Percentiles rank a stretch among this genome's conserved stretches.
Conservation (phyloP, 2,329 filamentous ascomycete genomes). For the Blastomyces parvus region DNA sequence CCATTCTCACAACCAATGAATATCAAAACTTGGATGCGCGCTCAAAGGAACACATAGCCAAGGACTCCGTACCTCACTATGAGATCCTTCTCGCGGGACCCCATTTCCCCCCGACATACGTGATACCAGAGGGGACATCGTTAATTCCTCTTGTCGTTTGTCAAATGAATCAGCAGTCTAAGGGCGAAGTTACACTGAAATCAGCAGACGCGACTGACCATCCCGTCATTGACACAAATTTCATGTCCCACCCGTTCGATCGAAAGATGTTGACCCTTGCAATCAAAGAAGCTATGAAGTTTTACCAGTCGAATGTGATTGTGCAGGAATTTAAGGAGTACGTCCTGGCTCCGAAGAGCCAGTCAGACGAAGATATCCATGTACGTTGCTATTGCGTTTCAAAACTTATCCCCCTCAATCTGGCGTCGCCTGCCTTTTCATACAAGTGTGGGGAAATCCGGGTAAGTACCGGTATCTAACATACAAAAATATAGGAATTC, state of each 20-base stretch:
- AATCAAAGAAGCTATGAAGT: slow-evolving; percentile 6
- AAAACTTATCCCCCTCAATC: neutral
- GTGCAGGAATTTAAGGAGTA: neutral
- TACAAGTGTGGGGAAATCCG: neutral
- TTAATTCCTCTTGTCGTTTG: neutral
- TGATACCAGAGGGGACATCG: neutral
- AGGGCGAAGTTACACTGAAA: slow-evolving; percentile 10
- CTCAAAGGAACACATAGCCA: slow-evolving; percentile 34
- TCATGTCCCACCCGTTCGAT: slow-evolving; percentile 15
- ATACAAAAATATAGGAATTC: neutral
- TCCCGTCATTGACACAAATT: slow-evolving; percentile 10
- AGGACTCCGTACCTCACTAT: slow-evolving; percentile 43
- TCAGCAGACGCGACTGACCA: slow-evolving; percentile 10
- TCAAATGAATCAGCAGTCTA: slow-evolving; percentile 13
- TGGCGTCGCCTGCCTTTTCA: neutral
- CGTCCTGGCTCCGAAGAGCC: neutral
- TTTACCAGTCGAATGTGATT: slow-evolving; percentile 1
- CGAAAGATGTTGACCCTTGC: slow-evolving; percentile 5
- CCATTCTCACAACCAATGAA: slow-evolving; percentile 20
- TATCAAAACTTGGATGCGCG: slow-evolving; percentile 14
- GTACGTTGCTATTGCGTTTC: neutral
- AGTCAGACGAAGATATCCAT: slow-evolving; percentile 9
- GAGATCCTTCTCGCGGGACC: slow-evolving; percentile 34
- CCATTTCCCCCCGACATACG: neutral
- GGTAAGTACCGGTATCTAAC: neutral